These are phyloP conservation scores for Diaporthe caulivora DNA, from an alignment of 2,329 filamentous ascomycete genomes.

Conservation along the genomic window DNA sequence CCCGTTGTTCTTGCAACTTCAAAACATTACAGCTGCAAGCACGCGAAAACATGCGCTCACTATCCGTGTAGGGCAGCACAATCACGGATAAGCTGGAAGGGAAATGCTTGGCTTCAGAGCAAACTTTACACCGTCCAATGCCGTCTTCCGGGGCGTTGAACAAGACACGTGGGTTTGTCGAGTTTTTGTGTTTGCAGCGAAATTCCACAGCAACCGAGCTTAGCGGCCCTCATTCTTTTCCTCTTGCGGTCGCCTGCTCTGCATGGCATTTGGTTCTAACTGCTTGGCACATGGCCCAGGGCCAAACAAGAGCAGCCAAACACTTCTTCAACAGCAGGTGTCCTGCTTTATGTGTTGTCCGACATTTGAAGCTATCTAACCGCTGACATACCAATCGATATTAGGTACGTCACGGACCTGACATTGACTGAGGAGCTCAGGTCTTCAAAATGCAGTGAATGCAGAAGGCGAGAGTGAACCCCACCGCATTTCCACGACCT, in stretches of 20 bases:
- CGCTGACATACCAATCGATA: neutral
- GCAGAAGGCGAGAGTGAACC: neutral
- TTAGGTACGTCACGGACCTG: neutral
- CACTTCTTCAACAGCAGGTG: neutral
- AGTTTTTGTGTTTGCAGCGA: neutral
- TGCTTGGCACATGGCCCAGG: neutral
- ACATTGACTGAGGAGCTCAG: neutral
- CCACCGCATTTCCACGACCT: neutral
- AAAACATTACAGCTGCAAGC: conserved; percentile 11
- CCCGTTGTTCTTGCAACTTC: conserved; percentile 1
- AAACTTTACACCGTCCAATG: neutral
- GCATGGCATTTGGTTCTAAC: neutral
- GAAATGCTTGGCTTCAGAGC: neutral
- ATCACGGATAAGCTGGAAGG: neutral
- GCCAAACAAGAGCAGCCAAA: neutral
- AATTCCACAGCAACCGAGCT: neutral
- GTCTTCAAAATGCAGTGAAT: neutral
- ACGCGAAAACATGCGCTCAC: neutral
- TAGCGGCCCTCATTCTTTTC: neutral
- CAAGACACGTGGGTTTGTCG: neutral
- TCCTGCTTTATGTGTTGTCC: neutral
- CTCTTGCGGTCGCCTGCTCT: neutral
- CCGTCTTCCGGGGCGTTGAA: conserved; percentile 2
- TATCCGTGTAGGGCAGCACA: neutral
- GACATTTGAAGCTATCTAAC: neutral